Evolutionary conservation across 371 early-diverging fungal genomes (phyloP).

Genomic region (Sporodiniella umbellata): DNA sequence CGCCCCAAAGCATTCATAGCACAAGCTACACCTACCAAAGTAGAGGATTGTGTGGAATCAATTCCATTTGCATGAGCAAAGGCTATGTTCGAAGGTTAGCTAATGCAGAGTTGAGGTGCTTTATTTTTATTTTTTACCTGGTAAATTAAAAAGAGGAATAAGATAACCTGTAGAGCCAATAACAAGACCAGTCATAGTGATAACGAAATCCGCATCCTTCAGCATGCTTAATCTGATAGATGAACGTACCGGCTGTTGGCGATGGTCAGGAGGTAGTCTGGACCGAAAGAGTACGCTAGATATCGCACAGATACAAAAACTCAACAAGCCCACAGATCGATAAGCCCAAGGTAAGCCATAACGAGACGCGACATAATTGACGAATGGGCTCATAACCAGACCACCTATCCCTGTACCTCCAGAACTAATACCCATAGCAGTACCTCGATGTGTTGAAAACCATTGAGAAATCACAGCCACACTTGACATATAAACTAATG

Average conservation of each 20-base stretch:
- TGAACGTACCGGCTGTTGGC: conserved; percentile 13
- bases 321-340: conserved; percentile 33
- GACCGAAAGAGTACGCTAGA: conserved; percentile 28
- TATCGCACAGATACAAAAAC: conserved; percentile 30
- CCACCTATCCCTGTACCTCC: conserved; percentile 80
- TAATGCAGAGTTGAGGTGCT: too few species aligned
- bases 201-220: conserved; percentile 21
- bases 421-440: conserved; percentile 68
- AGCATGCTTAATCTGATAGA: conserved; percentile 26
- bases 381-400: conserved; percentile 38
- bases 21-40: conserved; percentile 27
- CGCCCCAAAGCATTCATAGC: conserved; percentile 61
- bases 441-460: conserved; percentile 53
- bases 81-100: not conserved
- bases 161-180: conserved; percentile 32
- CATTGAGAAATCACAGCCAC: conserved; percentile 38
- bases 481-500: conserved; percentile 36
- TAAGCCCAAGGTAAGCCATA: conserved; percentile 36
- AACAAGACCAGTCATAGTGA: conserved; percentile 29
- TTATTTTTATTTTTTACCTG: too few species aligned
- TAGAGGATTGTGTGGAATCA: conserved; percentile 16
- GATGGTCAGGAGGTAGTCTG: conserved; percentile 22
- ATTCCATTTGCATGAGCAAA: conserved; percentile 26
- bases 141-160: conserved; percentile 33
- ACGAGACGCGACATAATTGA: conserved; percentile 33